Conservation (phyloP, 73 alveolate species). For the Symbiodinium natans region DNA sequence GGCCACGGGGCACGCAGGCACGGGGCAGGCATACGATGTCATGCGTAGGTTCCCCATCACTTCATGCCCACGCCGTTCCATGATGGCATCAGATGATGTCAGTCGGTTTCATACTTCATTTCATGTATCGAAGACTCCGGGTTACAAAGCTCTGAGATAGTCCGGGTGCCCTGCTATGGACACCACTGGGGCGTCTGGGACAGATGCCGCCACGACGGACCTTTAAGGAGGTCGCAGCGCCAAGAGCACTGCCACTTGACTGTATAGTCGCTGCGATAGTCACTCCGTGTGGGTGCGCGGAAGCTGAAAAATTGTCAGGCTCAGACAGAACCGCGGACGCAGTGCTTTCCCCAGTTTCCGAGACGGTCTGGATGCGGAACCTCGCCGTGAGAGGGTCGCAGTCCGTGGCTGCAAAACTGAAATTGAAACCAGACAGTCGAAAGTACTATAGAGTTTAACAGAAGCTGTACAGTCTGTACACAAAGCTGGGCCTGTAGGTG, state of each 20-base stretch:
- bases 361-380: slow-evolving; percentile 39
- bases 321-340: slow-evolving; percentile 19
- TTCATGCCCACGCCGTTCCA: no score
- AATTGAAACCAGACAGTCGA: background rate
- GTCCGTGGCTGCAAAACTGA: no score
- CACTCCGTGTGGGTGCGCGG: no score
- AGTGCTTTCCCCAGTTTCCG: slow-evolving; percentile 62
- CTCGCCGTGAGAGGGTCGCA: background rate
- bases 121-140: no score
- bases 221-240: background rate
- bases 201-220: slow-evolving; percentile 87
- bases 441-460: background rate
- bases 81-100: no score
- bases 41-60: no score
- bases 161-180: slow-evolving; percentile 51
- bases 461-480: background rate
- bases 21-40: no score
- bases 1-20: no score
- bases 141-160: no score
- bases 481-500: slow-evolving; percentile 35
- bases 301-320: no score
- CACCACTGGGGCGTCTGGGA: slow-evolving; percentile 86
- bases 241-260: background rate
- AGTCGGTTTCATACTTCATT: no score
- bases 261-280: background rate